Evolutionary conservation across 139 green algal genomes (phyloP), one percentile per base, ranked within the genome.

Genomic region (Haematococcus sp.): DNA sequence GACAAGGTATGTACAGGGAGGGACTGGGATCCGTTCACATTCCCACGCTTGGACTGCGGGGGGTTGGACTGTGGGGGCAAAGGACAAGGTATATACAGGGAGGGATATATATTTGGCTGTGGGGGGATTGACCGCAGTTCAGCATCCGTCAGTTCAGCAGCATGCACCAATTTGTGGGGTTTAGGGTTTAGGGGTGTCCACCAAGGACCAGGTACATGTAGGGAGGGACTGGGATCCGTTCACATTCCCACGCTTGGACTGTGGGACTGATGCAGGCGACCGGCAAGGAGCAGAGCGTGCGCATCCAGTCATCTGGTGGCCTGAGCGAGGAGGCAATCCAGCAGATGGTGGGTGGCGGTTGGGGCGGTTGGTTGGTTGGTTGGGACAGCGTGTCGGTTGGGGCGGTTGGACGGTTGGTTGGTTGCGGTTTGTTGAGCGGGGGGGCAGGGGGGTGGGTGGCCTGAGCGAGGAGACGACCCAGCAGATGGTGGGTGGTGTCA

Each of bases 221-320:
- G n/a, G n/a, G n/a, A n/a, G n/a, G n/a, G n/a, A n/a, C n/a, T n/a
- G n/a, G n/a, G n/a, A n/a, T n/a, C n/a, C n/a, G n/a, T n/a, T n/a
- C n/a, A 7, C 40, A 49, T 23, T 68, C n/a, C 5, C 31, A 68
- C 40, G 19, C 23, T 44, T 44, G 31, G 23, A 44, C 23, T 11
- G 9, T 44, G 9, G 15, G 40, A 7, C 22, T 7, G 54, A 30
- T 13, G 22, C 54, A 63, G 54, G 54, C n/a, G 54, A 63, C 93
- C 34, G 77, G 74, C 84, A 98, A 98, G 91, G 91, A 99, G 89
- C 95, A 99, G 88, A 84, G 79, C 61, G 96, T 98, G 82, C 91
- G 86, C 34, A 98, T 98, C 82, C 88, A 95, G 84, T 81, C 60
- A 73, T 83, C 69, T 43, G 85, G 79, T 52, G 96, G 95, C 20